Base-by-base conservation (phyloP, 371 early-diverging fungal genomes). In the Choanephora cucurbitarum region DNA sequence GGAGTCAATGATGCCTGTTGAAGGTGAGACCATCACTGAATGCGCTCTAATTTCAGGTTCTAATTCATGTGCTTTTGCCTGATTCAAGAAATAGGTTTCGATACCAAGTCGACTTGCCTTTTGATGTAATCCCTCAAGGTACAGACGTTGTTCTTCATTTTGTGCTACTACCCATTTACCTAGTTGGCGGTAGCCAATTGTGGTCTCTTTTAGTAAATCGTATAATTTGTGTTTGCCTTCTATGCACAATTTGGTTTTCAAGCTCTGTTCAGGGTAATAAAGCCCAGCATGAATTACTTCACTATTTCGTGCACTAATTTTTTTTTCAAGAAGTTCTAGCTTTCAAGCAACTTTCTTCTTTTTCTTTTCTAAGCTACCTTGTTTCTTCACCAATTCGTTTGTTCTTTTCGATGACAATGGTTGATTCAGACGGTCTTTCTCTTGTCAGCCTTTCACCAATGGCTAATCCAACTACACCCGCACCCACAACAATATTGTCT, bases 271-370 rank as follows among this genome's bases (percentile, higher is more conserved):
- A 2, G 94, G 92, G 50, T 95, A 95, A 72, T 94, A 93, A 9
- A 95, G 74, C 0, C 95, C 95, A 8, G 91, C 94, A 62, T 95
- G 95, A 60, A 95, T 95, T 11, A 95, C 93, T 60, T 93, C 92
- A 58, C 92, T 92, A 77, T 95, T 95, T 18, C 95, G 75, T n/a
- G 95, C 87, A 62, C 91, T 88, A 9, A 3, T 14, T 33, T 28
- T 49, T 21, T n/a, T n/a, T n/a, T n/a, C n/a, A n/a, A n/a, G n/a
- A n/a, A n/a, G n/a, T n/a, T n/a, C n/a, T n/a, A n/a, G n/a, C n/a
- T n/a, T n/a, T n/a, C n/a, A n/a, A n/a, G n/a, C n/a, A n/a, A n/a
- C n/a, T n/a, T n/a, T n/a, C n/a, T n/a, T n/a, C n/a, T n/a, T 23
- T 41, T 40, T 24, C 28, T 28, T 3, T 28, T 28, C 7, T 7